Evolutionary conservation across 495 filamentous ascomycete genomes (phyloP).

Genomic region (Trypethelium eluteriae): DNA sequence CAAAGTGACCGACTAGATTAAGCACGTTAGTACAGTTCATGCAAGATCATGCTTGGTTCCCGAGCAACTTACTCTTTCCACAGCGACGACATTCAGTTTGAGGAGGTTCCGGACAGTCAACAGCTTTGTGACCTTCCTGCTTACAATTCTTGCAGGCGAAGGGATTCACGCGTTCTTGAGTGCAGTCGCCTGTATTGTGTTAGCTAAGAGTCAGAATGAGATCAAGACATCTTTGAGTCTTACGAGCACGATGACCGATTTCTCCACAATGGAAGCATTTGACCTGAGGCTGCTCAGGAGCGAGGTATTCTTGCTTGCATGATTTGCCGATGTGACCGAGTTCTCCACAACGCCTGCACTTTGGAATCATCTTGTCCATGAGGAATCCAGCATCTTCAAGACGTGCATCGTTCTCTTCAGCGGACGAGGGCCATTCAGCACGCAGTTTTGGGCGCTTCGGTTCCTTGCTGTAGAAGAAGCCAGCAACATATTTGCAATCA

Average conservation of each 20-base stretch:
- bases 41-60: slow-evolving; percentile 30
- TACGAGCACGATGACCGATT: slow-evolving; percentile 56
- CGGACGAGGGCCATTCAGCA: slow-evolving; percentile 55
- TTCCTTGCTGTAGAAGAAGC: slow-evolving; percentile 56
- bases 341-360: slow-evolving; percentile 65
- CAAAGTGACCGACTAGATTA: slow-evolving; percentile 59
- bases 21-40: slow-evolving; percentile 21
- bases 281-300: slow-evolving; percentile 34
- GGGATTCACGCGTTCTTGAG: slow-evolving; percentile 1
- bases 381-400: slow-evolving; percentile 64
- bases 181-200: slow-evolving; percentile 10
- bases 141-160: slow-evolving; percentile 75
- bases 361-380: slow-evolving; percentile 56
- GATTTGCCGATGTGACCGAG: slow-evolving; percentile 20
- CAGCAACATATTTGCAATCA: slow-evolving; percentile 65
- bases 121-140: slow-evolving; percentile 50
- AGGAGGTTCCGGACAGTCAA: slow-evolving; percentile 63
- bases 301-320: slow-evolving; percentile 3
- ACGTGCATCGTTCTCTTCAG: slow-evolving; percentile 67
- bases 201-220: slow-evolving; percentile 3
- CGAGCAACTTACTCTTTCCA: slow-evolving; percentile 21
- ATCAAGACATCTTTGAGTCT: background rate
- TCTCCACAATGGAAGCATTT: slow-evolving; percentile 68
- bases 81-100: slow-evolving; percentile 6
- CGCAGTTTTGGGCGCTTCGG: slow-evolving; percentile 53